These are phyloP conservation scores for Spatholobus suberectus DNA, from an alignment of 306 rosid genomes.

Conservation along the genomic window DNA sequence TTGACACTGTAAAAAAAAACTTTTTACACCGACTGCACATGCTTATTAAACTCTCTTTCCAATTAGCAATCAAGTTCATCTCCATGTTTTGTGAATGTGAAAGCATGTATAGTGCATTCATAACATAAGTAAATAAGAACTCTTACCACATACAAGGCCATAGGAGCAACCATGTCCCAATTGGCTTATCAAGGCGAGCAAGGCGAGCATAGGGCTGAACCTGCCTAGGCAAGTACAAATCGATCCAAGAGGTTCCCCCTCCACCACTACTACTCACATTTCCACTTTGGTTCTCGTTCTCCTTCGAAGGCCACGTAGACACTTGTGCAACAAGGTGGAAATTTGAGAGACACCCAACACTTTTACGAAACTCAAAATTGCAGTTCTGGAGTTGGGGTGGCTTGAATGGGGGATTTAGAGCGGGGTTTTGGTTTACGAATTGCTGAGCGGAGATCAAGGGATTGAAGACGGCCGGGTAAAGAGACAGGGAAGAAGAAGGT, in stretches of 20 bases:
- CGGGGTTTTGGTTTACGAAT: slow-evolving; percentile 14
- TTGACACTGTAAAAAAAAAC: not conserved
- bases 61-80: slow-evolving; percentile 19
- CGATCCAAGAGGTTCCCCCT: slow-evolving; percentile 66
- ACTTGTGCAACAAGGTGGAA: slow-evolving; percentile 48
- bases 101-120: not conserved
- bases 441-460: slow-evolving; percentile 43
- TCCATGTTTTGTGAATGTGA: not conserved
- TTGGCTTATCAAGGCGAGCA: slow-evolving; percentile 94
- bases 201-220: slow-evolving; percentile 81
- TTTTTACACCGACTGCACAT: not conserved
- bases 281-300: slow-evolving; percentile 40
- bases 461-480: slow-evolving; percentile 26
- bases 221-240: slow-evolving; percentile 63
- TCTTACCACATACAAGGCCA: slow-evolving; percentile 96
- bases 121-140: not conserved
- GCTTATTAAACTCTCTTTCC: not conserved
- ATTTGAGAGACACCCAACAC: slow-evolving; percentile 37
- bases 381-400: slow-evolving; percentile 30
- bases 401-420: slow-evolving; percentile 31
- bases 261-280: slow-evolving; percentile 34
- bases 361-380: slow-evolving; percentile 24
- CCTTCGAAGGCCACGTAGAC: slow-evolving; percentile 59
- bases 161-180: slow-evolving; percentile 94
- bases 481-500: slow-evolving; percentile 36